Evolutionary conservation across 148 eudicot species (phyloP).

Genomic region (Vaccinium vitisidaea): DNA sequence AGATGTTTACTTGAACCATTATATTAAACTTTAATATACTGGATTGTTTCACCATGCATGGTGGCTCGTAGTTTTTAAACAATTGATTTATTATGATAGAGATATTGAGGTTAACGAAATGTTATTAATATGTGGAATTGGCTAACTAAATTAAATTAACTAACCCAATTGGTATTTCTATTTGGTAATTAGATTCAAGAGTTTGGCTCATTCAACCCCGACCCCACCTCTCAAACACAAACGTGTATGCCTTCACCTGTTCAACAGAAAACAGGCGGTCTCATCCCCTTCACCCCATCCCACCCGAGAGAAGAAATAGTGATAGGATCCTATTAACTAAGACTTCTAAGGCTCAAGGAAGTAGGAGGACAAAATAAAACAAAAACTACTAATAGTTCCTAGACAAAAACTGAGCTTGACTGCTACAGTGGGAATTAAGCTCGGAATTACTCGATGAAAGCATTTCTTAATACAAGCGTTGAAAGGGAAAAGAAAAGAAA

Average conservation of each 20-base stretch:
- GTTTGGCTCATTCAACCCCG: background rate
- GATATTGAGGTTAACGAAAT: background rate
- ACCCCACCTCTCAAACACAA: background rate
- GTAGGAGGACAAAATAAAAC: background rate
- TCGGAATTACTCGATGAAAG: background rate
- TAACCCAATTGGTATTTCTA: background rate
- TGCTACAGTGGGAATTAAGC: background rate
- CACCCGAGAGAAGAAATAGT: background rate
- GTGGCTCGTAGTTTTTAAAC: background rate
- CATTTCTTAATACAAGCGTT: background rate
- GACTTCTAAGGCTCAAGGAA: background rate
- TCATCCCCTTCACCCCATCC: background rate
- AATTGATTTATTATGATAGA: background rate
- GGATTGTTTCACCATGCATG: background rate
- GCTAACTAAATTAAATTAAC: background rate
- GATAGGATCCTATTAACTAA: background rate
- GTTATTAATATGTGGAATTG: background rate
- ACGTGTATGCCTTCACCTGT: background rate
- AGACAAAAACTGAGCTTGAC: background rate
- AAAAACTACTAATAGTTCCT: background rate
- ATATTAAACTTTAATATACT: too few species aligned
- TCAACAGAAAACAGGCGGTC: background rate
- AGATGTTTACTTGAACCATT: background rate
- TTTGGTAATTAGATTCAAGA: background rate
- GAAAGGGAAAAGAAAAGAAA: background rate